Percentiles rank a stretch among this genome's conserved stretches.
These are phyloP conservation scores for Globisporangium radiosum DNA, from an alignment of 352 stramenopile genomes.

Conservation along the genomic window DNA sequence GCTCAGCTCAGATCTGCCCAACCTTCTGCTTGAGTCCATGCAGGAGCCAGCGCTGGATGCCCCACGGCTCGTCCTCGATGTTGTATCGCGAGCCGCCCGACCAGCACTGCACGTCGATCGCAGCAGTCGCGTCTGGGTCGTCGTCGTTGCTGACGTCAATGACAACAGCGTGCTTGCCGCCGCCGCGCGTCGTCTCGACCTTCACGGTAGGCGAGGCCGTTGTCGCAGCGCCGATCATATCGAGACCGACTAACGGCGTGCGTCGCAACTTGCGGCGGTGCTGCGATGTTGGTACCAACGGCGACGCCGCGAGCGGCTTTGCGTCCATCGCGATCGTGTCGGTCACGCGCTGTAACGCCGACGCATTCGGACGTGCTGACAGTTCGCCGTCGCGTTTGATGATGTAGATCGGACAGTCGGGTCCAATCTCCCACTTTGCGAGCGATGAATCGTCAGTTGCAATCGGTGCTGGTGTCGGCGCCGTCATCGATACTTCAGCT, in stretches of 20 bases:
- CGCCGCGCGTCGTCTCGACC: neutral
- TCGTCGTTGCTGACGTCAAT: too few species aligned
- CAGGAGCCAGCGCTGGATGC: conserved; percentile 37
- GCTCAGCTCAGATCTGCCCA: conserved; percentile 8
- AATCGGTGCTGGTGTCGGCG: neutral
- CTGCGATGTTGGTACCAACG: neutral
- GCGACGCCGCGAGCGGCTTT: neutral
- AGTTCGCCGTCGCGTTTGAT: neutral
- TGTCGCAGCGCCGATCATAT: neutral
- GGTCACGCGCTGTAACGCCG: too few species aligned
- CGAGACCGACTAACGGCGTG: neutral
- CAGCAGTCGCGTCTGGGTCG: neutral
- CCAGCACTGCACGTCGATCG: conserved; percentile 5
- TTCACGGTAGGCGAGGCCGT: neutral
- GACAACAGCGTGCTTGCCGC: neutral
- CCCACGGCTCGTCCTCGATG: conserved; percentile 34
- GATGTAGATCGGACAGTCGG: conserved; percentile 3
- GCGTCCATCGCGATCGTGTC: too few species aligned
- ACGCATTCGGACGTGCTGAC: too few species aligned
- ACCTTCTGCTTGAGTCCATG: conserved; percentile 30
- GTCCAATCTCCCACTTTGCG: neutral
- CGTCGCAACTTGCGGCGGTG: conserved; percentile 10
- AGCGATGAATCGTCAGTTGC: neutral
- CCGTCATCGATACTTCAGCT: neutral
- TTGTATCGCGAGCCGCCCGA: conserved; percentile 27